These are phyloP conservation scores for Epithemia pelagica DNA, from an alignment of 108 stramenopile genomes.

Conservation along the genomic window DNA sequence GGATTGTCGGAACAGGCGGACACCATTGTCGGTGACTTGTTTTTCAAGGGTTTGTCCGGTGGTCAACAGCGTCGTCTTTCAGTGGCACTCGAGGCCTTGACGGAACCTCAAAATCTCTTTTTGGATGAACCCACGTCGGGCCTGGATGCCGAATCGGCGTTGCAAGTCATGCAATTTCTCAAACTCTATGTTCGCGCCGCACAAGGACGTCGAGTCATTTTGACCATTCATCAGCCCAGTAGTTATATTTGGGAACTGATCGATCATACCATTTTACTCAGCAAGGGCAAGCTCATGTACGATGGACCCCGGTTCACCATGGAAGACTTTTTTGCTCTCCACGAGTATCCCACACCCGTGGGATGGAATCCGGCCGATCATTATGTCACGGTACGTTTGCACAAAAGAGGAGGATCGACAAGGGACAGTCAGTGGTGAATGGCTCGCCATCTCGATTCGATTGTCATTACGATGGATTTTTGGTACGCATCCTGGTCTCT, in stretches of 20 bases:
- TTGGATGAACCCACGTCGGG: slow-evolving; percentile 84
- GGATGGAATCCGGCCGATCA: slow-evolving; percentile 83
- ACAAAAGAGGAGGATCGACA: no score
- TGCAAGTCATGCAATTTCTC: slow-evolving; percentile 57
- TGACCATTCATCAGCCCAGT: slow-evolving; percentile 72
- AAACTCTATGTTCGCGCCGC: slow-evolving; percentile 28
- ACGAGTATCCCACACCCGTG: slow-evolving; percentile 57
- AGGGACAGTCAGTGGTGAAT: no score
- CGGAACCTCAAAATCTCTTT: slow-evolving; percentile 4
- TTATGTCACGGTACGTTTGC: slow-evolving; percentile 34
- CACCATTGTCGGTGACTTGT: slow-evolving; percentile 37
- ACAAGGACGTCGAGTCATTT: slow-evolving; percentile 45
- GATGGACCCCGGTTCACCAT: slow-evolving; percentile 38
- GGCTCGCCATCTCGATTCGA: no score
- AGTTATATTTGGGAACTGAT: slow-evolving; percentile 53
- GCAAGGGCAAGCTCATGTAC: slow-evolving; percentile 62
- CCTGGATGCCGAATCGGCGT: slow-evolving; percentile 42
- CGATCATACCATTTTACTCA: slow-evolving; percentile 58
- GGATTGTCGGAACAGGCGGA: slow-evolving; percentile 48
- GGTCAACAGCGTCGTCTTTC: slow-evolving; percentile 76
- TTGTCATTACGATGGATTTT: no score
- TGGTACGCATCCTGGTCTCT: no score
- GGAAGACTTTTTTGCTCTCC: slow-evolving; percentile 45
- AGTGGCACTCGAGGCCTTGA: slow-evolving; percentile 58
- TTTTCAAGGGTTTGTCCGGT: slow-evolving; percentile 41